These are phyloP conservation scores for Lenwebbia sp. DNA, from an alignment of 345 rosid species.

Conservation along the genomic window DNA sequence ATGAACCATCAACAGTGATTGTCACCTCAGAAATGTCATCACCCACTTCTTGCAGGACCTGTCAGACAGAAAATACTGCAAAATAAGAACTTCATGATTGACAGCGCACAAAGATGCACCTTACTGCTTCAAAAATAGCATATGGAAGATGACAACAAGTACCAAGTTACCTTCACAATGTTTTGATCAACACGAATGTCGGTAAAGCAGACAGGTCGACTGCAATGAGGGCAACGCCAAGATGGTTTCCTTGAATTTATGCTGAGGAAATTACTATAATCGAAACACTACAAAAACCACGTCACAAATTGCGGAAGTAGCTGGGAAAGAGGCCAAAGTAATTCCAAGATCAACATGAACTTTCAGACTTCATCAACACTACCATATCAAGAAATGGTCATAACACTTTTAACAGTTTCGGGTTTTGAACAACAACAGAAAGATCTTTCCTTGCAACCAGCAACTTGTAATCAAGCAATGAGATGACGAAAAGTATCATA, in stretches of 20 bases:
- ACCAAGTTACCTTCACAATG: constrained; percentile 57
- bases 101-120: not conserved
- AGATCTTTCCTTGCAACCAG: not conserved
- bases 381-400: not conserved
- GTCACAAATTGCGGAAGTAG: not conserved
- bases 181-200: constrained; percentile 76
- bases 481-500: not conserved
- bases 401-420: not conserved
- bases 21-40: constrained; percentile 47
- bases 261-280: constrained; percentile 54
- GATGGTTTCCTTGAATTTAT: constrained; percentile 85
- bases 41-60: constrained; percentile 73
- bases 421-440: not conserved
- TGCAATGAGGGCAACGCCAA: constrained; percentile 98
- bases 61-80: constrained; percentile 1
- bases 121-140: not conserved
- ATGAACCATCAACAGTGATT: constrained; percentile 74
- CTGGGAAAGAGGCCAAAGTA: not conserved
- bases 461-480: not conserved
- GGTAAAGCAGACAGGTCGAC: constrained; percentile 60
- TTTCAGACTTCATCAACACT: not conserved
- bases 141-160: not conserved
- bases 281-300: constrained; percentile 54
- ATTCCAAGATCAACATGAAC: not conserved
- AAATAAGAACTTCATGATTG: not conserved